A percentile compares a stretch with the other conserved stretches of the same genome.
Conservation (phyloP, 1,284 basidiomycete species). For the Golubevia pallescens region DNA sequence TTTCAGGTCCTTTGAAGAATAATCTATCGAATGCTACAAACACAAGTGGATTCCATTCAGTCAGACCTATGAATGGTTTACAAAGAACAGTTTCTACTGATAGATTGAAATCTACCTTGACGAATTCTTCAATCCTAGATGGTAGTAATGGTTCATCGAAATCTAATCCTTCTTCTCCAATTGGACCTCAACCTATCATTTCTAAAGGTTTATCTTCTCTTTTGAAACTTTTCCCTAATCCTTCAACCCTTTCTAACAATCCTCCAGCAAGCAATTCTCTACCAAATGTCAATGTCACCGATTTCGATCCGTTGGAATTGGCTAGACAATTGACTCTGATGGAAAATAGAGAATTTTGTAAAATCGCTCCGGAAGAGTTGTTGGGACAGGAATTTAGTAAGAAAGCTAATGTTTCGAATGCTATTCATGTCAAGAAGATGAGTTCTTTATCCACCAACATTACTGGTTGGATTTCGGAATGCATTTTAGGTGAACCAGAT, state of each 20-base stretch:
- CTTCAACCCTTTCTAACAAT: too few species aligned
- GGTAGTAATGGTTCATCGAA: too few species aligned
- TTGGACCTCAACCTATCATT: conserved; percentile 63
- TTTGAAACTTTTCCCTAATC: conserved; percentile 69
- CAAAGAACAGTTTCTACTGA: too few species aligned
- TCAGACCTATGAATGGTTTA: too few species aligned
- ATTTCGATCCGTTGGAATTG: conserved; percentile 77
- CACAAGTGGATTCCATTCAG: too few species aligned
- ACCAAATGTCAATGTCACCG: conserved; percentile 74
- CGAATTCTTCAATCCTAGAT: too few species aligned
- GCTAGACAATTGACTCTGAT: conserved; percentile 69
- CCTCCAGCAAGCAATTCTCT: conserved; percentile 12
- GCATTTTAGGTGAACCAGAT: conserved; percentile 65
- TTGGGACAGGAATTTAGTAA: conserved; percentile 62
- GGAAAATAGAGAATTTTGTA: conserved; percentile 60
- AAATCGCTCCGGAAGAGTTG: conserved; percentile 66
- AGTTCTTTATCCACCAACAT: conserved; percentile 65
- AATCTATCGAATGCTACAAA: too few species aligned
- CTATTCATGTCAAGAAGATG: conserved; percentile 64
- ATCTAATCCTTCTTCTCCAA: too few species aligned
- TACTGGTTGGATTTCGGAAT: conserved; percentile 67
- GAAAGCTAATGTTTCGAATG: conserved; percentile 24
- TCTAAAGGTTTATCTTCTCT: conserved; percentile 8
- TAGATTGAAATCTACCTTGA: too few species aligned
- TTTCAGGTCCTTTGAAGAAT: too few species aligned